Percentiles rank a stretch among this genome's conserved stretches.
phyloP scores from a whole-genome alignment of 2,329 filamentous ascomycete species.

The Epichloe elymi region DNA sequence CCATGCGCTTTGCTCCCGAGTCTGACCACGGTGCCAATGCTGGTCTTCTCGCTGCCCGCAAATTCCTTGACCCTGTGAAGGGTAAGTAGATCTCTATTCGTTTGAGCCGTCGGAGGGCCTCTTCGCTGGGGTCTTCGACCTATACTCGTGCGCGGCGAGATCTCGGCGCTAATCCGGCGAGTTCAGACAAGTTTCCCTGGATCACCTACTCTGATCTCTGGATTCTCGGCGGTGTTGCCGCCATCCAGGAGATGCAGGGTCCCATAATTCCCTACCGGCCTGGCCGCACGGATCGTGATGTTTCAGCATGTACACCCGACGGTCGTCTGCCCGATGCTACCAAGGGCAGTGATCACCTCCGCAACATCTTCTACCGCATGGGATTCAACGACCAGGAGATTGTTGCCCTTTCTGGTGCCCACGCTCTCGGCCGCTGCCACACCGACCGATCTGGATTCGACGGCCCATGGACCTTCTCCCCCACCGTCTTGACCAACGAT shows the following conservation, averaged over 20 bases:
- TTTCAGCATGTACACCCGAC: constrained; percentile 79
- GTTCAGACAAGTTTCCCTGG: constrained; percentile 65
- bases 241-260: constrained; percentile 91
- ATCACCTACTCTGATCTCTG: constrained; percentile 94
- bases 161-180: constrained; percentile 5
- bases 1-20: constrained; percentile 91
- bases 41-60: constrained; percentile 70
- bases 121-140: no score
- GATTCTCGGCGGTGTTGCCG: constrained; percentile 75
- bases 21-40: constrained; percentile 86
- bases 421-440: constrained; percentile 85
- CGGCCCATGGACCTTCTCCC: constrained; percentile 81
- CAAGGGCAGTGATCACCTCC: constrained; percentile 69
- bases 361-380: constrained; percentile 91
- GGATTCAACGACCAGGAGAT: constrained; percentile 97
- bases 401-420: constrained; percentile 74
- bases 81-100: constrained; percentile 29
- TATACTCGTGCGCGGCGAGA: not conserved
- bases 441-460: constrained; percentile 75
- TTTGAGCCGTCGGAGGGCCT: no score
- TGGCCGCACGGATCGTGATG: constrained; percentile 68
- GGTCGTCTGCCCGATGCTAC: constrained; percentile 72
- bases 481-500: constrained; percentile 86
- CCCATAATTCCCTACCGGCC: constrained; percentile 80
- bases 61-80: constrained; percentile 90